Conservation (phyloP, 305 asterid species). For the Solanum aculeatissimum region DNA sequence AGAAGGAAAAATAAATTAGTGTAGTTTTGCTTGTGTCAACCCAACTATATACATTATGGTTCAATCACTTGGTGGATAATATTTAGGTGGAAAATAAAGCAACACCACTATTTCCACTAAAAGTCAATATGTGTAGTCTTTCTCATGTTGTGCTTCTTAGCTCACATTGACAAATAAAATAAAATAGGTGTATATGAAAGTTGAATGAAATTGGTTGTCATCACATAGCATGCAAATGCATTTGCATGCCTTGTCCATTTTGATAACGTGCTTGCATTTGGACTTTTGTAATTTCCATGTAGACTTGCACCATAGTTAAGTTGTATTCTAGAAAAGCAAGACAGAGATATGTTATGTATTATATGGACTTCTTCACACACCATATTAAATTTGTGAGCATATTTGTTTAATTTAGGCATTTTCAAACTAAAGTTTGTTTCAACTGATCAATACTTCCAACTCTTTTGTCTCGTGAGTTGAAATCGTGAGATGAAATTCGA, state of each 20-base stretch:
- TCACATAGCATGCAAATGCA: neutral
- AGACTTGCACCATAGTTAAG: neutral
- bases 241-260: neutral
- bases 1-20: neutral
- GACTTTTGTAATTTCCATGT: neutral
- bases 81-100: slow-evolving; percentile 3
- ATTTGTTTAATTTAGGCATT: neutral
- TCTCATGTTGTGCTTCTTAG: neutral
- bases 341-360: neutral
- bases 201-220: neutral
- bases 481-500: neutral
- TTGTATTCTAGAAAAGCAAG: neutral
- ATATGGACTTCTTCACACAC: neutral
- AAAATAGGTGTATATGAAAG: neutral
- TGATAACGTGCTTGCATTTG: neutral
- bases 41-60: neutral
- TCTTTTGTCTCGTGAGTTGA: too few species aligned
- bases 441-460: neutral
- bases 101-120: neutral
- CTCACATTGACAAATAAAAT: neutral
- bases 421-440: neutral
- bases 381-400: neutral
- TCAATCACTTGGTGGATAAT: neutral
- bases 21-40: neutral
- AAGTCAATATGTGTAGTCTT: neutral